Conservation (phyloP, 2,329 filamentous ascomycete species). For the Talaromyces sp. region DNA sequence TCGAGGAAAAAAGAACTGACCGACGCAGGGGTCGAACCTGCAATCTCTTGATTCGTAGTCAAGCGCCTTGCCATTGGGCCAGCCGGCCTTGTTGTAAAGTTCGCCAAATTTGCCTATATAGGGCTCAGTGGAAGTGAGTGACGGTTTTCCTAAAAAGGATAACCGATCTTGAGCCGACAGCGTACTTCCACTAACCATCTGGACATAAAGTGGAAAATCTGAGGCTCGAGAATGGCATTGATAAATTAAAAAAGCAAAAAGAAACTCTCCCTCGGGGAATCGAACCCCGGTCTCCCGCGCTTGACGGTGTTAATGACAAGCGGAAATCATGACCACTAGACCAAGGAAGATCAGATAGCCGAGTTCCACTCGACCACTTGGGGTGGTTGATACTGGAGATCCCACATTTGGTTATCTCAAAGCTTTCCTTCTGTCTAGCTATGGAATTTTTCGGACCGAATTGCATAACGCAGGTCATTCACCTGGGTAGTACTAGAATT, state of each 20-base stretch:
- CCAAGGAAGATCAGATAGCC: constrained; percentile 31
- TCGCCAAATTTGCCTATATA: neutral
- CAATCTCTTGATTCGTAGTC: constrained; percentile 58
- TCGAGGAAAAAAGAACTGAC: constrained; percentile 27
- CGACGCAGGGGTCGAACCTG: constrained; percentile 50
- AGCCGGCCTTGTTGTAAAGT: constrained; percentile 28
- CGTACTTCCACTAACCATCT: too few species aligned
- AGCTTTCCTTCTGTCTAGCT: too few species aligned
- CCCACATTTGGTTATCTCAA: too few species aligned
- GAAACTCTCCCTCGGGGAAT: constrained; percentile 41
- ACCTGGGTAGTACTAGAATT: too few species aligned
- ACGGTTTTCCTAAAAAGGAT: too few species aligned
- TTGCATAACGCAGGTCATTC: too few species aligned
- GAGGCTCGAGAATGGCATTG: too few species aligned
- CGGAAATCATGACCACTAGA: constrained; percentile 47
- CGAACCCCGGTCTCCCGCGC: constrained; percentile 44
- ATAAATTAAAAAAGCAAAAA: constrained; percentile 16
- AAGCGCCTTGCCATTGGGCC: constrained; percentile 56
- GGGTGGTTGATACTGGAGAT: constrained; percentile 25
- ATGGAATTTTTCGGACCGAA: too few species aligned
- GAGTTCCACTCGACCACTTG: constrained; percentile 32
- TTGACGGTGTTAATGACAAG: constrained; percentile 37
- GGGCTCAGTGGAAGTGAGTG: neutral
- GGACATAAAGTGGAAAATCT: too few species aligned
- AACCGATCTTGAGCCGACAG: too few species aligned